Evolutionary conservation across 2,329 filamentous ascomycete genomes (phyloP).

Genomic region (Penicillium hordei): DNA sequence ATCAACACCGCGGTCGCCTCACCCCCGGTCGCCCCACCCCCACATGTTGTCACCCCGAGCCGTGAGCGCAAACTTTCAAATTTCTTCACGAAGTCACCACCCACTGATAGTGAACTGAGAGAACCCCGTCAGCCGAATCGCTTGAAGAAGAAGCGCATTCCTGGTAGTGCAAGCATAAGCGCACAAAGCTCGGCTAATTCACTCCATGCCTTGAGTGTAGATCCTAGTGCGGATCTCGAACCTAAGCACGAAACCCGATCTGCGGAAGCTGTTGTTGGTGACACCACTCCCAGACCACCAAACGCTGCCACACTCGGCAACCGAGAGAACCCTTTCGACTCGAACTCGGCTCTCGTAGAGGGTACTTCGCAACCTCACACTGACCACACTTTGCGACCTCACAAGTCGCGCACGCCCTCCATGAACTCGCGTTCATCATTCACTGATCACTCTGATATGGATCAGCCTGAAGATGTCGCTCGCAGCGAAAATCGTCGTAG

Average conservation of each 20-base stretch:
- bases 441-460: conserved; percentile 79
- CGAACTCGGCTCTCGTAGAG: conserved; percentile 37
- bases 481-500: conserved; percentile 68
- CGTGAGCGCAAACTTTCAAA: conserved; percentile 68
- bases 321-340: conserved; percentile 26
- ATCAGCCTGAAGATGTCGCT: conserved; percentile 64
- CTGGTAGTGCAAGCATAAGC: conserved; percentile 75
- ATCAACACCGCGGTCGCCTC: conserved; percentile 47
- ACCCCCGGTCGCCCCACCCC: conserved; percentile 38
- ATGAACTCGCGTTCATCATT: conserved; percentile 68
- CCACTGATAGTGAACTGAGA: conserved; percentile 58
- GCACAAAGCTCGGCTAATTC: conserved; percentile 88
- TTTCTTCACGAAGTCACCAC: conserved; percentile 67
- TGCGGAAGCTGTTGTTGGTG: conserved; percentile 24
- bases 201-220: conserved; percentile 53
- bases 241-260: conserved; percentile 24
- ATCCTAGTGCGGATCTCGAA: conserved; percentile 36
- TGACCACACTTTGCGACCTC: conserved; percentile 60
- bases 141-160: conserved; percentile 79
- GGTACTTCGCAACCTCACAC: conserved; percentile 44
- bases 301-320: conserved; percentile 34
- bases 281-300: conserved; percentile 36
- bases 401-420: conserved; percentile 73
- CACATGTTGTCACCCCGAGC: conserved; percentile 54
- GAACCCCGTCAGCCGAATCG: conserved; percentile 78